Evolutionary conservation across 1,139 yeast species (phyloP).

Genomic region (Magnusiomyces tetraspermus): DNA sequence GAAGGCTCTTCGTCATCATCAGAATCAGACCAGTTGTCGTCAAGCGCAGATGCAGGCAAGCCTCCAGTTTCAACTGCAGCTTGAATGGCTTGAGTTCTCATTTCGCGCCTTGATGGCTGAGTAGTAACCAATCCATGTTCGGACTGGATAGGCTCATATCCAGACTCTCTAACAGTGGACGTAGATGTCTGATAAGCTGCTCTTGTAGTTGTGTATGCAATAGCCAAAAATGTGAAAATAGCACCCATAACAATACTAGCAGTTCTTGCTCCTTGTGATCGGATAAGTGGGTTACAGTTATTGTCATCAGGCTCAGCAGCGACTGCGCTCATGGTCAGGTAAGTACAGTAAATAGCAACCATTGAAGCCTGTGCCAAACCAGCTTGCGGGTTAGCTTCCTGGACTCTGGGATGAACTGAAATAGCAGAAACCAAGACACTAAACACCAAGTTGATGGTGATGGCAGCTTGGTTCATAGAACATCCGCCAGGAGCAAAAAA

Average conservation of each 20-base stretch:
- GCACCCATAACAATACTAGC: constrained; percentile 86
- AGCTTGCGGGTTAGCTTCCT: constrained; percentile 88
- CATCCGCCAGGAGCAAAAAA: constrained; percentile 83
- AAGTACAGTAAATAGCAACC: constrained; percentile 91
- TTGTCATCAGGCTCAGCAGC: constrained; percentile 95
- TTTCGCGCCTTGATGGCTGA: constrained; percentile 59
- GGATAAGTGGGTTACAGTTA: constrained; percentile 79
- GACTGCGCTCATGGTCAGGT: constrained; percentile 85
- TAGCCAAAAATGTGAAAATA: constrained; percentile 83
- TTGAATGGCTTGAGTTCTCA: constrained; percentile 79
- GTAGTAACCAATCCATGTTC: constrained; percentile 36
- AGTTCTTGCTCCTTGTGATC: constrained; percentile 86
- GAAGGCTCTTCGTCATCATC: constrained; percentile 23
- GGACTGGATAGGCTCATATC: constrained; percentile 31
- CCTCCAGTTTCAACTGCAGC: constrained; percentile 95
- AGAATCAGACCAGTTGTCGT: constrained; percentile 49
- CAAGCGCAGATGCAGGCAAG: constrained; percentile 87
- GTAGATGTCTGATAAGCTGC: constrained; percentile 61
- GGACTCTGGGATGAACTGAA: constrained; percentile 75
- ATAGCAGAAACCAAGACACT: constrained; percentile 54
- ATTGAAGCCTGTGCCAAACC: constrained; percentile 95
- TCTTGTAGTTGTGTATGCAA: constrained; percentile 93
- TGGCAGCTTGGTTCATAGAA: constrained; percentile 83
- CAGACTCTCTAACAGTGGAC: constrained; percentile 19
- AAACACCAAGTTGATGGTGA: constrained; percentile 62